phyloP scores from a whole-genome alignment of 2,329 filamentous ascomycete genomes.

The Fusarium dimerum region DNA sequence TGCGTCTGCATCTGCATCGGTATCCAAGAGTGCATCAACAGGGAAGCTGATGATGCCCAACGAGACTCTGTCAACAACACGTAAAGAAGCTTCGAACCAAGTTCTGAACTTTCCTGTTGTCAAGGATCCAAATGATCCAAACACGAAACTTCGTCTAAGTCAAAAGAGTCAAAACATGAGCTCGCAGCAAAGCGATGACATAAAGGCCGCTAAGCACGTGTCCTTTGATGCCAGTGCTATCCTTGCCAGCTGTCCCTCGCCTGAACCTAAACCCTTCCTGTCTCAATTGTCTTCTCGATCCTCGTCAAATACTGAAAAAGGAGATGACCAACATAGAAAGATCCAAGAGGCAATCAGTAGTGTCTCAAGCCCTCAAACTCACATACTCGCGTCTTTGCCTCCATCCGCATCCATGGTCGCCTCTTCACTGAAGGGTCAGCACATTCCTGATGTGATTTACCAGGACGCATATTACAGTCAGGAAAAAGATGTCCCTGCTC shows the following conservation, averaged over 20 bases:
- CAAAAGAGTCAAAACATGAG: slow-evolving; percentile 53
- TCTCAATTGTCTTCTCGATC: slow-evolving; percentile 15
- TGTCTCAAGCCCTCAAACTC: slow-evolving; percentile 8
- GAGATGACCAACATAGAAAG: slow-evolving; percentile 6
- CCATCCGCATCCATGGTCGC: slow-evolving; percentile 29
- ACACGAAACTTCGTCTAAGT: slow-evolving; percentile 64
- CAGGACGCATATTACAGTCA: slow-evolving; percentile 84
- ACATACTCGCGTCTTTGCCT: slow-evolving; percentile 29
- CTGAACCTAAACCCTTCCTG: slow-evolving; percentile 6
- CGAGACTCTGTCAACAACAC: not conserved
- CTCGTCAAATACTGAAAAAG: slow-evolving; percentile 7
- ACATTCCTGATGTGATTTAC: slow-evolving; percentile 70
- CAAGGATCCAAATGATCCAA: slow-evolving; percentile 71
- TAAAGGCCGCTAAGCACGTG: slow-evolving; percentile 23
- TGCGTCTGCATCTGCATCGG: not conserved
- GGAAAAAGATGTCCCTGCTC: slow-evolving; percentile 78
- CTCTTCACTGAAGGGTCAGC: slow-evolving; percentile 24
- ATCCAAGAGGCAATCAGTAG: slow-evolving; percentile 15
- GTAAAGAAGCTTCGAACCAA: slow-evolving; percentile 35
- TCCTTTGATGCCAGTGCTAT: slow-evolving; percentile 21
- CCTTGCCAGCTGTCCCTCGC: not conserved
- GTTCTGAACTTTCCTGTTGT: slow-evolving; percentile 70
- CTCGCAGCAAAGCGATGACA: slow-evolving; percentile 51
- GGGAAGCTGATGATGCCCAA: slow-evolving; percentile 3
- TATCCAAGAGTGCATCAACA: slow-evolving; percentile 1